These are phyloP conservation scores for Actinomucor elegans DNA, from an alignment of 371 early-diverging fungal genomes.

Conservation along the genomic window DNA sequence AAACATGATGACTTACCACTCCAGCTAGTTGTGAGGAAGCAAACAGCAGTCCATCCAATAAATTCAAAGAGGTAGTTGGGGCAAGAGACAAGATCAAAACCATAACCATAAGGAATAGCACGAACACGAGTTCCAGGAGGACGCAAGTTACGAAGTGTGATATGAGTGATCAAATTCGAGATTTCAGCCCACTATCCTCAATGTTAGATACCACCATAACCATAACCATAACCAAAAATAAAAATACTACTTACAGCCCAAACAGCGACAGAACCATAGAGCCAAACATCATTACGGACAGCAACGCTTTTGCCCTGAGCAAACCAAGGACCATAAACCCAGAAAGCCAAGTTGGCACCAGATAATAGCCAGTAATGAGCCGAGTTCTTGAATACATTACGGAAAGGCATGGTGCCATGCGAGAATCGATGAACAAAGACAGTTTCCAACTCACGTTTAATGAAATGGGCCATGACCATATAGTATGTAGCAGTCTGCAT, in stretches of 20 bases:
- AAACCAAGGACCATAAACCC: slow-evolving; percentile 77
- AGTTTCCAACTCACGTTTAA: slow-evolving; percentile 94
- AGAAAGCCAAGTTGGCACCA: slow-evolving; percentile 85
- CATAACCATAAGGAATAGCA: slow-evolving; percentile 92
- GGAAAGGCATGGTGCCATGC: slow-evolving; percentile 93
- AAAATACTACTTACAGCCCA: slow-evolving; percentile 58
- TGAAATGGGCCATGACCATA: slow-evolving; percentile 82
- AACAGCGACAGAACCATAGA: slow-evolving; percentile 61
- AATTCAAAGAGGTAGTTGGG: slow-evolving; percentile 95
- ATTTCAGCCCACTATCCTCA: slow-evolving; percentile 68
- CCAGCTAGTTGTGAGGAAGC: slow-evolving; percentile 75
- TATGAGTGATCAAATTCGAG: slow-evolving; percentile 85
- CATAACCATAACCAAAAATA: not conserved
- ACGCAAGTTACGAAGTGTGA: slow-evolving; percentile 88
- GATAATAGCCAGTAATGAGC: slow-evolving; percentile 93
- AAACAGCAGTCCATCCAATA: slow-evolving; percentile 80
- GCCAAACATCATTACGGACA: slow-evolving; percentile 53
- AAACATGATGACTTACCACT: slow-evolving; percentile 45
- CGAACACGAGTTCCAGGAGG: slow-evolving; percentile 89
- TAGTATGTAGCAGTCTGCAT: slow-evolving; percentile 68
- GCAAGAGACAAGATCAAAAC: slow-evolving; percentile 88
- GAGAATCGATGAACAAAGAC: slow-evolving; percentile 93
- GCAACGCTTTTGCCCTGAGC: slow-evolving; percentile 53
- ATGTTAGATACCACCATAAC: too few relatives aligned
- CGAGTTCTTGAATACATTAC: slow-evolving; percentile 93